Conservation (phyloP, 352 stramenopile genomes). For the Poterioochromonas sp. region DNA sequence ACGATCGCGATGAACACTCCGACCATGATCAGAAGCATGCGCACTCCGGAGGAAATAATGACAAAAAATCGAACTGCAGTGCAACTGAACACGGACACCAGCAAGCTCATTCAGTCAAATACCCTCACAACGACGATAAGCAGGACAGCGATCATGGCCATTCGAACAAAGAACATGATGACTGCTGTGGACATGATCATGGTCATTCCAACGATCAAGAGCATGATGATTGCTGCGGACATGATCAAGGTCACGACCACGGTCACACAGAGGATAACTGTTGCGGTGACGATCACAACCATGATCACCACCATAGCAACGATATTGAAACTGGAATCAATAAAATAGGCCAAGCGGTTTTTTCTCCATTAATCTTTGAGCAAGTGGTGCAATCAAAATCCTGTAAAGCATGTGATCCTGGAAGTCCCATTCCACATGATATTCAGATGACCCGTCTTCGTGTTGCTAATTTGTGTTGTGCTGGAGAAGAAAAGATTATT, state of each 20-base stretch:
- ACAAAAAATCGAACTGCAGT: not conserved
- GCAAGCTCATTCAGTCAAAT: not conserved
- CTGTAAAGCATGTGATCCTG: constrained; percentile 25
- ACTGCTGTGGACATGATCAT: not conserved
- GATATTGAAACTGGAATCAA: not conserved
- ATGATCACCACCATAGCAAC: not conserved
- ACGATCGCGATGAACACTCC: not conserved
- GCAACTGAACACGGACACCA: constrained; percentile 6
- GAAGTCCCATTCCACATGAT: not conserved
- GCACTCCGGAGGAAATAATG: not conserved
- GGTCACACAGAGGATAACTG: not conserved
- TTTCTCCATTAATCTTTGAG: not conserved
- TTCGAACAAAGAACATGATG: not conserved
- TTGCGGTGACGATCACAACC: not conserved
- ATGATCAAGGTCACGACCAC: not conserved
- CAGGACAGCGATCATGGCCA: not conserved
- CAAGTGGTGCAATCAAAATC: not conserved
- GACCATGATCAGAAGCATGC: not conserved
- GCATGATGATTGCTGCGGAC: not conserved
- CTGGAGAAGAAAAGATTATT: constrained; percentile 30
- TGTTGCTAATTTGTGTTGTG: constrained; percentile 33
- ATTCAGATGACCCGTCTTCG: constrained; percentile 7
- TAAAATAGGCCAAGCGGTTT: not conserved
- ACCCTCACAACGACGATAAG: not conserved
- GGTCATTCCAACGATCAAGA: not conserved